phyloP scores from a whole-genome alignment of 352 stramenopile species.

The Elongisporangium undulatum region DNA sequence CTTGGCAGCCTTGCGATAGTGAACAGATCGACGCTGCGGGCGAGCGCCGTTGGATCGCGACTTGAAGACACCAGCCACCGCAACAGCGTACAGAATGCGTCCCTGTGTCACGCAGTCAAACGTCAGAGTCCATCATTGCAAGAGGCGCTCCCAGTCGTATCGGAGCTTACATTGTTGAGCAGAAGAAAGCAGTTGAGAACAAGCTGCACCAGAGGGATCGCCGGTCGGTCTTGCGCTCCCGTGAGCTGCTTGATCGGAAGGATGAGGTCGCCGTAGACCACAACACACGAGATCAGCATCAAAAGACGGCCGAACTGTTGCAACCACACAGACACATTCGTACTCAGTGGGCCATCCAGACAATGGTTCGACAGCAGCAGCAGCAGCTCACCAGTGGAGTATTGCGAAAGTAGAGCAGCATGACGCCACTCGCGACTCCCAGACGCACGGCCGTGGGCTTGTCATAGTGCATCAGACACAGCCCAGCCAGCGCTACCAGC shows the following conservation, averaged over 20 bases:
- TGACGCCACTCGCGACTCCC: conserved; percentile 14
- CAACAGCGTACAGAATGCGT: conserved; percentile 29
- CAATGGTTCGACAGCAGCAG: background rate
- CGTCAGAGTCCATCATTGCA: background rate
- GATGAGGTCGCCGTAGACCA: conserved; percentile 57
- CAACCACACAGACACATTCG: background rate
- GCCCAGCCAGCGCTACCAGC: background rate
- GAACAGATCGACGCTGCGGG: background rate
- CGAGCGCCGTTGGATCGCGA: background rate
- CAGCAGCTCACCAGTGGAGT: conserved; percentile 31
- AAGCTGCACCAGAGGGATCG: conserved; percentile 16
- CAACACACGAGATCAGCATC: conserved; percentile 45
- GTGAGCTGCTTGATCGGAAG: conserved; percentile 25
- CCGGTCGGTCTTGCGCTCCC: conserved; percentile 2
- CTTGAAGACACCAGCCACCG: conserved; percentile 20
- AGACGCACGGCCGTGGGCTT: conserved; percentile 48
- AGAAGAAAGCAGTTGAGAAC: conserved; percentile 32
- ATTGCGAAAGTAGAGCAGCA: conserved; percentile 66
- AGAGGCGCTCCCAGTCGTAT: background rate
- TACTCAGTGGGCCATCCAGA: background rate
- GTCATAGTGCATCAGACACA: conserved; percentile 27
- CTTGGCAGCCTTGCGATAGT: conserved; percentile 7
- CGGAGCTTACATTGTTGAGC: conserved; percentile 25
- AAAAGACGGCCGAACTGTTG: conserved; percentile 53
- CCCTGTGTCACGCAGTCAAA: conserved; percentile 7